Percentiles rank a stretch among this genome's conserved stretches.
Evolutionary conservation across 495 filamentous ascomycete genomes (phyloP).

Genomic region (Talaromyces liani): DNA sequence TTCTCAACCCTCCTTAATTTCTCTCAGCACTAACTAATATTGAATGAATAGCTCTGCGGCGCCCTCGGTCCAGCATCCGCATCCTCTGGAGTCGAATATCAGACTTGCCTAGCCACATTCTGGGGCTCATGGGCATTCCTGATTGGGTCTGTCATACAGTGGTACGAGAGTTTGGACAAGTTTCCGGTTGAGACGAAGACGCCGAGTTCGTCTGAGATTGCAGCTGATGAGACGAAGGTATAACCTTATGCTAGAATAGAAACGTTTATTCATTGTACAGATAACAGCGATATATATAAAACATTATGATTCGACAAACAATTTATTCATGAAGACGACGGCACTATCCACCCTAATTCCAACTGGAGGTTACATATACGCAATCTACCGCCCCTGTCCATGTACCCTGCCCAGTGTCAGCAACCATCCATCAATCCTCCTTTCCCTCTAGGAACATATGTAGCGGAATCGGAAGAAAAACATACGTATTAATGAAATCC

Average conservation of each 20-base stretch:
- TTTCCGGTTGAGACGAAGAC: conserved; percentile 43
- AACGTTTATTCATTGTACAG: too few relatives aligned
- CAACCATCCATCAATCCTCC: neutral
- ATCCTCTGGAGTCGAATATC: conserved; percentile 46
- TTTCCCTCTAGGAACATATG: too few relatives aligned
- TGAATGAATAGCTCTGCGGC: conserved; percentile 38
- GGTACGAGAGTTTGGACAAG: conserved; percentile 57
- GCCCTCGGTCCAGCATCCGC: conserved; percentile 48
- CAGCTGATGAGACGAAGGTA: neutral
- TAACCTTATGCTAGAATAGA: neutral
- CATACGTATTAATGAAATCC: conserved; percentile 1
- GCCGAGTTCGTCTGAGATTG: neutral
- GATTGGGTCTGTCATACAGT: conserved; percentile 56
- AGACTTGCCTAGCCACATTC: conserved; percentile 53
- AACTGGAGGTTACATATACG: neutral
- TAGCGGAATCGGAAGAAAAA: too few relatives aligned
- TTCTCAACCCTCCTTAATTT: neutral
- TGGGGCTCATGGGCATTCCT: conserved; percentile 66
- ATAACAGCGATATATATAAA: neutral
- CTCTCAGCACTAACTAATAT: neutral
- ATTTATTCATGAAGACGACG: neutral
- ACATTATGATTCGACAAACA: neutral
- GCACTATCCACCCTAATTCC: neutral
- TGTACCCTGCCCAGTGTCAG: neutral
- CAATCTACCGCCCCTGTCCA: neutral